phyloP scores from a whole-genome alignment of 331 rosid genomes.

The Acacia pycnantha region DNA sequence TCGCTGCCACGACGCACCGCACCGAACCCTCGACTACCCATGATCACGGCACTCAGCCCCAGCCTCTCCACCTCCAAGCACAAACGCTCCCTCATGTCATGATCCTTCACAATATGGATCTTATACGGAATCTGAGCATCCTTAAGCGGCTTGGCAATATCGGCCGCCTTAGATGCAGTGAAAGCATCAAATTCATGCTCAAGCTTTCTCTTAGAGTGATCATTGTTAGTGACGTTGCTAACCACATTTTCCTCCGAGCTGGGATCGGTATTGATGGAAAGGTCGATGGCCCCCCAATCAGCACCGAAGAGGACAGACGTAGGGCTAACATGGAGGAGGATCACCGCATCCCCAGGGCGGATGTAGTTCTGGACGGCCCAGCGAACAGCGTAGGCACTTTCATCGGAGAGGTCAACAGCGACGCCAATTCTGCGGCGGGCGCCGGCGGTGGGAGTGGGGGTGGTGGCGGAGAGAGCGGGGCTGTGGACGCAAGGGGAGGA shows the following conservation, averaged over 20 bases:
- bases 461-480: slow-evolving; percentile 40
- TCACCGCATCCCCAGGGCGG: slow-evolving; percentile 95
- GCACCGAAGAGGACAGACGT: slow-evolving; percentile 96
- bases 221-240: neutral
- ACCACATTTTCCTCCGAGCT: slow-evolving; percentile 41
- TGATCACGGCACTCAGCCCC: slow-evolving; percentile 87
- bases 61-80: slow-evolving; percentile 89
- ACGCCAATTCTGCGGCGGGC: slow-evolving; percentile 97
- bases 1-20: slow-evolving; percentile 79
- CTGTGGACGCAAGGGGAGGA: slow-evolving; percentile 71
- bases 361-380: slow-evolving; percentile 96
- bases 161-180: slow-evolving; percentile 74
- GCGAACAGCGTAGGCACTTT: slow-evolving; percentile 87
- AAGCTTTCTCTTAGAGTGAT: slow-evolving; percentile 44
- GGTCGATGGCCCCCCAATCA: slow-evolving; percentile 93
- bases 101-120: slow-evolving; percentile 97
- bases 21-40: slow-evolving; percentile 97
- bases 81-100: slow-evolving; percentile 90
- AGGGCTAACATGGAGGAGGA: slow-evolving; percentile 97
- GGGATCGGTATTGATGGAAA: slow-evolving; percentile 55
- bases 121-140: slow-evolving; percentile 94
- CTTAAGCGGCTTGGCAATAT: slow-evolving; percentile 63
- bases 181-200: slow-evolving; percentile 80
- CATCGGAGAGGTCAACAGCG: slow-evolving; percentile 94
- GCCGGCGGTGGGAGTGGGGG: slow-evolving; percentile 91